Evolutionary conservation across 1,284 basidiomycete genomes (phyloP).

Genomic region (Athelia psychrophila): DNA sequence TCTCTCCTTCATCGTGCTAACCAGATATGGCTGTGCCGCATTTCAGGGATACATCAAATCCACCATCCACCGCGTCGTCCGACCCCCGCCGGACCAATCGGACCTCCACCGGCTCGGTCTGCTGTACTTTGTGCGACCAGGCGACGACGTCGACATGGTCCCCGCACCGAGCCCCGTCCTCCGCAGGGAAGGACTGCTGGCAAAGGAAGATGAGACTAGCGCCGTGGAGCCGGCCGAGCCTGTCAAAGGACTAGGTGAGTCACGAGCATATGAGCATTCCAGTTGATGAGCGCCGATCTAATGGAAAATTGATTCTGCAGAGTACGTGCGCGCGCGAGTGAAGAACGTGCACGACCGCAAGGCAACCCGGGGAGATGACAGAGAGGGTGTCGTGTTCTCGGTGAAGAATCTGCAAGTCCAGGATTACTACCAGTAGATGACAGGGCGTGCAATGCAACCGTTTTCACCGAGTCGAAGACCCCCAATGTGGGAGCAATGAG

Average conservation of each 20-base stretch:
- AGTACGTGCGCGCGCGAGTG: constrained; percentile 15
- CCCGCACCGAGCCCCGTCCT: constrained; percentile 22
- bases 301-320: no score
- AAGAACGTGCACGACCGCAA: constrained; percentile 14
- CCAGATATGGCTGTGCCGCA: not conserved
- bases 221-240: not conserved
- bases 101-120: constrained; percentile 19
- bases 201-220: constrained; percentile 9
- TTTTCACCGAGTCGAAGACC: no score
- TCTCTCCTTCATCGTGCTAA: no score
- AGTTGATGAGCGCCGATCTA: no score
- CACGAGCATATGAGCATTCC: not conserved
- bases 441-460: no score
- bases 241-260: not conserved
- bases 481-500: no score
- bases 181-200: constrained; percentile 15
- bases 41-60: constrained; percentile 32
- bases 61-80: constrained; percentile 47
- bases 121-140: constrained; percentile 21
- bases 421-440: constrained; percentile 11
- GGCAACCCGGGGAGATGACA: constrained; percentile 5
- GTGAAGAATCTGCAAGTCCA: constrained; percentile 12
- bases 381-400: constrained; percentile 9
- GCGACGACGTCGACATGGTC: constrained; percentile 17
- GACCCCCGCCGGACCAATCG: constrained; percentile 47